Base-by-base conservation (phyloP, 139 green algal species). In the Micractinium conductrix region DNA sequence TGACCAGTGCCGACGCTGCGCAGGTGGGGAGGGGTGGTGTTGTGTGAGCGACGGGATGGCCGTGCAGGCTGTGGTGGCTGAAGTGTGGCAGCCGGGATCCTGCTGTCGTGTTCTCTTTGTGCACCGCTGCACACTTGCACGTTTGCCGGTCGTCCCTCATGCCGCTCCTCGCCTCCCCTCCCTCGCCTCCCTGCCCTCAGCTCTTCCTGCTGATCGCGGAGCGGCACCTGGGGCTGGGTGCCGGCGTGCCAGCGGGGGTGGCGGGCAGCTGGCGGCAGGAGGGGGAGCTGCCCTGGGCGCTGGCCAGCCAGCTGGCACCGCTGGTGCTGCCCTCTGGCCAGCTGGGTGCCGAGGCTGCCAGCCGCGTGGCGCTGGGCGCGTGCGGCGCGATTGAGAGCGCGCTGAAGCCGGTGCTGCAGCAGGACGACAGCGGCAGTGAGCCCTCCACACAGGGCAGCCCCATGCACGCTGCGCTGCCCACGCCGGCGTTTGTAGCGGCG, bases 361-460 rank as follows among this genome's bases (percentile, higher is more conserved):
- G 21, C 26, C n/a, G 43, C 4, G 55, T 81, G 35, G 81, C 81
- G 1, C 55, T 65, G 40, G 81, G 55, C 0, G 81, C 81, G 2
- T 76, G 72, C 55, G 16, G 12, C 16, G 72, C 81, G 4, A n/a
- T 86, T 0, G 81, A 86, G 0, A 37, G 22, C 7, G 53, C 60
- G 40, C 42, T 86, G 30, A 30, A 33, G 21, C 81, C 81, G n/a
- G 33, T 86, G 45, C 81, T 81, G 55, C 71, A 60, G 40, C 81
- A 63, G 12, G 79, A 78, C 17, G 79, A 78, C 35, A 71, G 45
- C 80, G 67, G 30, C 79, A 62, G 53, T 35, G 45, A 78, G 22
- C 30, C 45, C 2, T 68, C 53, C 0, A 35, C 37, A 33, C 62
- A 67, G 6, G 62, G 43, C 63, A 84, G 78, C 78, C 62, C 62